These are phyloP conservation scores for Aspergillus taichungensis DNA, from an alignment of 495 filamentous ascomycete species.

Conservation along the genomic window DNA sequence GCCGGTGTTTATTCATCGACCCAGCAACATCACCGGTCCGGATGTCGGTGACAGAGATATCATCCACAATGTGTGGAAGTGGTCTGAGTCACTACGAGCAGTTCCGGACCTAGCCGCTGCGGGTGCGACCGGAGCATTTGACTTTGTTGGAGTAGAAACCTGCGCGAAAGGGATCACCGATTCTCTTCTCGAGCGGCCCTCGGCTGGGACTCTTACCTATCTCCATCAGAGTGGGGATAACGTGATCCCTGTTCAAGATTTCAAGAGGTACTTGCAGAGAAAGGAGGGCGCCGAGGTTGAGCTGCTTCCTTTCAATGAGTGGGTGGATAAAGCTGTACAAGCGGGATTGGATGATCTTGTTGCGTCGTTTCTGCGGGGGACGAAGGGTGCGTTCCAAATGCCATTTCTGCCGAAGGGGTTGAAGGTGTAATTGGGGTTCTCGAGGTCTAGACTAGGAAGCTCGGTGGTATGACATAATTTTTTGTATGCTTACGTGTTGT, in stretches of 20 bases:
- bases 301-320: not conserved
- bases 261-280: not conserved
- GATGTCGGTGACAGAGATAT: conserved; percentile 5
- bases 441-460: no score
- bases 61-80: not conserved
- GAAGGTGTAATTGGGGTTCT: not conserved
- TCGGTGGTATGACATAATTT: no score
- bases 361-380: not conserved
- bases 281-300: not conserved
- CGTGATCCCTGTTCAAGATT: no score
- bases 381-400: not conserved
- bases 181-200: not conserved
- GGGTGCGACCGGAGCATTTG: not conserved
- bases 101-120: not conserved
- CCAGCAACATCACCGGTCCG: conserved; percentile 6
- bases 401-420: not conserved
- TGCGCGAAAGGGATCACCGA: not conserved
- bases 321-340: not conserved
- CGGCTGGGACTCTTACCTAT: not conserved
- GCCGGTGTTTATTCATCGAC: conserved; percentile 13
- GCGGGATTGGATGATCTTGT: not conserved
- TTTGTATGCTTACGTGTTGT: no score
- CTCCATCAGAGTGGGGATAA: not conserved
- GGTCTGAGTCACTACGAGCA: not conserved
- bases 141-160: not conserved